A percentile compares a stretch with the other conserved stretches of the same genome.
Conservation (phyloP, 441 rosid genomes). For the Adansonia rubrostipa region DNA sequence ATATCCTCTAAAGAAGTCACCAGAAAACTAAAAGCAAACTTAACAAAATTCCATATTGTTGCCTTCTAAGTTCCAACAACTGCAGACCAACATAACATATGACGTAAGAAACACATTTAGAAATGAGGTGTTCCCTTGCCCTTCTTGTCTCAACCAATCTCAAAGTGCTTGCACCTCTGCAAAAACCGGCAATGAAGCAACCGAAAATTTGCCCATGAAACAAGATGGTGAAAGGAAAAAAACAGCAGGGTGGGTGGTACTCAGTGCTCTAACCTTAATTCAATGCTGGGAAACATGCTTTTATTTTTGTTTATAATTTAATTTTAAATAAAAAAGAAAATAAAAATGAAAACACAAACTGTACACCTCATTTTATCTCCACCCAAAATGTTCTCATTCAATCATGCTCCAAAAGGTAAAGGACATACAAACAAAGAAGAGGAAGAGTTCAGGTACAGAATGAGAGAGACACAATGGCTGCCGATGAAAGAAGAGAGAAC, state of each 20-base stretch:
- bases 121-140: constrained; percentile 64
- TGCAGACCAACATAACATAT: not conserved
- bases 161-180: constrained; percentile 66
- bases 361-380: not conserved
- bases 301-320: too few species aligned
- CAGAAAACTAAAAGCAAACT: too few species aligned
- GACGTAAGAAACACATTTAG: constrained; percentile 27
- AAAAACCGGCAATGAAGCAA: not conserved
- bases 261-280: constrained; percentile 42
- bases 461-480: not conserved
- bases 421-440: not conserved
- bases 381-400: not conserved
- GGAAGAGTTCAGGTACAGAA: not conserved
- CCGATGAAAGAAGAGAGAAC: not conserved
- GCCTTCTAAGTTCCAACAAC: not conserved
- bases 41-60: too few species aligned
- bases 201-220: not conserved
- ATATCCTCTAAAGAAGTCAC: too few species aligned
- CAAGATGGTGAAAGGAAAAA: not conserved
- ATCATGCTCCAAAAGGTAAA: not conserved
- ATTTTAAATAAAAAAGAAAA: not conserved
- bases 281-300: constrained; percentile 51
- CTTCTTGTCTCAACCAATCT: constrained; percentile 66
- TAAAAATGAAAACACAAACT: not conserved
- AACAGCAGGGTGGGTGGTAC: not conserved